These are phyloP conservation scores for Exobasidium cylindrosporum DNA, from an alignment of 1,284 basidiomycete species.

Conservation along the genomic window DNA sequence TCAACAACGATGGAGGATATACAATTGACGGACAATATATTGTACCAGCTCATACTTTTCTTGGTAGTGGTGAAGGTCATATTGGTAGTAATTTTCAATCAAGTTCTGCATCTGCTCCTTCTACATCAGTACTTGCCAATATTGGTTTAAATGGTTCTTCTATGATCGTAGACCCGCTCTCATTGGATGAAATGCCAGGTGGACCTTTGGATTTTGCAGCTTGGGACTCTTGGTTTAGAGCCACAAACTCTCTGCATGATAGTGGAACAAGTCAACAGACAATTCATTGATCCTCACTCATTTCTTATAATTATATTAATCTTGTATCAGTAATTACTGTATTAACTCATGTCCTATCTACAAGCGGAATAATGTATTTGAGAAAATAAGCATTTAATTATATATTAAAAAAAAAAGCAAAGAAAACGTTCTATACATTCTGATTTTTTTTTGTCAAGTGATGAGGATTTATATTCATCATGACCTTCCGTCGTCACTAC, in stretches of 20 bases:
- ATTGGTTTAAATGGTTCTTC: neutral
- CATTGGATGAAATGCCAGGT: slow-evolving; percentile 34
- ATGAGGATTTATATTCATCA: no score
- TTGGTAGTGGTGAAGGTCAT: neutral
- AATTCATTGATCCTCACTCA: no score
- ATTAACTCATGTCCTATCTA: no score
- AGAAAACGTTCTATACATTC: no score
- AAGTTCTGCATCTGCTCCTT: neutral
- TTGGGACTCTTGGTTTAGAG: slow-evolving; percentile 32
- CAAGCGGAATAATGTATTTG: no score
- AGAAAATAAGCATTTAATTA: no score
- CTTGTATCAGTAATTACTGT: no score
- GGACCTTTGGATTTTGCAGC: slow-evolving; percentile 36
- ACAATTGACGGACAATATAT: slow-evolving; percentile 15
- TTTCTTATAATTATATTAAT: no score
- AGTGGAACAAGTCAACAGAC: no score
- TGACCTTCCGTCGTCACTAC: slow-evolving; percentile 3
- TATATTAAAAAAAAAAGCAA: no score
- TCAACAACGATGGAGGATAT: neutral
- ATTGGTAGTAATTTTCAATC: neutral
- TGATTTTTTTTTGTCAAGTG: no score
- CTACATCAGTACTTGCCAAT: neutral
- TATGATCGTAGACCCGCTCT: slow-evolving; percentile 20
- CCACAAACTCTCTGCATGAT: neutral
- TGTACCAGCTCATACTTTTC: neutral